These are phyloP conservation scores for Coemansia sp. DNA, from an alignment of 192 early-diverging fungal genomes.

Conservation along the genomic window DNA sequence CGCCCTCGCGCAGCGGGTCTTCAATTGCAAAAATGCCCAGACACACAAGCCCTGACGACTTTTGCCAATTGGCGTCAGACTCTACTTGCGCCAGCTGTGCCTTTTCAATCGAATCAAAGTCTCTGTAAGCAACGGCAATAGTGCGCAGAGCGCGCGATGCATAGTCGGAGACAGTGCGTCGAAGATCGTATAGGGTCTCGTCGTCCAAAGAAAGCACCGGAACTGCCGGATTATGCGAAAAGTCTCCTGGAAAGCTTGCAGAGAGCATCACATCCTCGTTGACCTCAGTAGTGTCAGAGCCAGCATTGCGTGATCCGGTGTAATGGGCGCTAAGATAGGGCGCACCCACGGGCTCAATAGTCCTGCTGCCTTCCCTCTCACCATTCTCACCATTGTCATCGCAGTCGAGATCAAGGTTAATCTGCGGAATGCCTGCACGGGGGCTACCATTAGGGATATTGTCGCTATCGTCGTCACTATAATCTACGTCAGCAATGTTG, in stretches of 20 bases:
- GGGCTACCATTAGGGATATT: not conserved
- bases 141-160: constrained; percentile 80
- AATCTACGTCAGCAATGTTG: constrained; percentile 5
- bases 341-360: constrained; percentile 2
- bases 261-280: constrained; percentile 24
- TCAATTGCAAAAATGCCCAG: constrained; percentile 93
- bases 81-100: constrained; percentile 43
- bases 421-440: constrained; percentile 44
- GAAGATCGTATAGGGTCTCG: constrained; percentile 51
- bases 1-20: constrained; percentile 95
- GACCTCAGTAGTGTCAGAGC: constrained; percentile 53
- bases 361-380: constrained; percentile 3
- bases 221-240: constrained; percentile 53
- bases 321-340: constrained; percentile 52
- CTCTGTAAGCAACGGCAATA: constrained; percentile 83
- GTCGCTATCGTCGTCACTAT: constrained; percentile 23
- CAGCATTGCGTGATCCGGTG: constrained; percentile 31
- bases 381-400: constrained; percentile 22
- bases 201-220: constrained; percentile 53
- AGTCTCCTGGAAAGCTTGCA: constrained; percentile 36
- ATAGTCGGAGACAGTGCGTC: constrained; percentile 46
- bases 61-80: constrained; percentile 49
- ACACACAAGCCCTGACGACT: constrained; percentile 68
- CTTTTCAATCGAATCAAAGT: constrained; percentile 68
- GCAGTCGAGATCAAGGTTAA: constrained; percentile 54